These are phyloP conservation scores for Helotiales sp. DNA, from an alignment of 2,329 filamentous ascomycete genomes.

Conservation along the genomic window DNA sequence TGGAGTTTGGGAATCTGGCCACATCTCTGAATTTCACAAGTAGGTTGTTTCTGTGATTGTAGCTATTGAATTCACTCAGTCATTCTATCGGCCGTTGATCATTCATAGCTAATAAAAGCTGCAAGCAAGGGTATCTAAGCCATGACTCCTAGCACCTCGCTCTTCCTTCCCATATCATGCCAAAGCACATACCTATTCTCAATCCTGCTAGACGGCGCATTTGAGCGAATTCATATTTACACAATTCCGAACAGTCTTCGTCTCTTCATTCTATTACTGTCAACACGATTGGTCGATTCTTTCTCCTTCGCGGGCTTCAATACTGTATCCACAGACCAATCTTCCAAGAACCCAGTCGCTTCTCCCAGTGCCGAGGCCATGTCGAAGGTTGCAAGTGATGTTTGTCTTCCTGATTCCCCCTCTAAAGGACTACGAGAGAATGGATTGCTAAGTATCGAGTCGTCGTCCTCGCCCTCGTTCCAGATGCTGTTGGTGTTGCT, in stretches of 20 bases:
- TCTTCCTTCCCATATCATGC: neutral
- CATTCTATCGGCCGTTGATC: neutral
- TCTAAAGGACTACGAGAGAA: neutral
- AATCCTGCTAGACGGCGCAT: neutral
- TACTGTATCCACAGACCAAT: constrained; percentile 48
- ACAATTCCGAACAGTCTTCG: constrained; percentile 33
- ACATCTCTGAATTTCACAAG: neutral
- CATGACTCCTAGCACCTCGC: constrained; percentile 11
- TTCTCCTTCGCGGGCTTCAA: constrained; percentile 41
- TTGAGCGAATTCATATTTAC: constrained; percentile 3
- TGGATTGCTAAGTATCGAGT: neutral
- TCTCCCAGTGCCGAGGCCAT: constrained; percentile 40
- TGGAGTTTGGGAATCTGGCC: neutral
- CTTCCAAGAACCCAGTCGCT: constrained; percentile 40
- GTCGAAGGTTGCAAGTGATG: constrained; percentile 24
- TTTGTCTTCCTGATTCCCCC: neutral
- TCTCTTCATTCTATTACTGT: constrained; percentile 27
- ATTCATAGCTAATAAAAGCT: constrained; percentile 2
- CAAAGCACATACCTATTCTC: neutral
- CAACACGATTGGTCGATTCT: constrained; percentile 3
- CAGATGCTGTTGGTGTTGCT: constrained; percentile 26
- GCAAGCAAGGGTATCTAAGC: constrained; percentile 26
- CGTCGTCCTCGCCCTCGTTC: constrained; percentile 5
- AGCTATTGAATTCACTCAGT: neutral
- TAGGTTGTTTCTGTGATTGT: neutral